Percentiles rank a stretch among this genome's conserved stretches.
Evolutionary conservation across 208 protist genomes (phyloP).

Genomic region (Crithidia expoeki): DNA sequence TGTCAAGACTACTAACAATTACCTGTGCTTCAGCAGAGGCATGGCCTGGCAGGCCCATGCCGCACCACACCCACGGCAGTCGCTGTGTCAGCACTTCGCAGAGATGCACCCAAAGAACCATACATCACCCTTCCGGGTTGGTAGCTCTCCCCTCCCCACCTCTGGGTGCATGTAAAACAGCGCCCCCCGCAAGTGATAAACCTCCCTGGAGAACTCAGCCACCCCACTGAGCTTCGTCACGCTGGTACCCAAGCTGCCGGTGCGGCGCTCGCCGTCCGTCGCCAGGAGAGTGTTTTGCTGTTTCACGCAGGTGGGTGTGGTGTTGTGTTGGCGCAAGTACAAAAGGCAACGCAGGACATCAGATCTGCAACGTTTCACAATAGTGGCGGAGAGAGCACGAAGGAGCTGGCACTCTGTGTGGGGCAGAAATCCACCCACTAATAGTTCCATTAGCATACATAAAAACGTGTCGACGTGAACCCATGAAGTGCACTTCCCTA

Average conservation of each 20-base stretch:
- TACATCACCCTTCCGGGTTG: constrained; percentile 61
- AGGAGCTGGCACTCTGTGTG: constrained; percentile 57
- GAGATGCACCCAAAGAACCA: constrained; percentile 78
- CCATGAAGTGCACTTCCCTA: constrained; percentile 60
- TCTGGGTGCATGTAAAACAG: constrained; percentile 78
- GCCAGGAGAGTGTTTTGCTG: constrained; percentile 87
- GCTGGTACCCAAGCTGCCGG: constrained; percentile 93
- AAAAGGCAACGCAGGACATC: constrained; percentile 70
- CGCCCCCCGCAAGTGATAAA: constrained; percentile 57
- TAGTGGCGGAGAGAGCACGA: constrained; percentile 40
- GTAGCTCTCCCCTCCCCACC: constrained; percentile 47
- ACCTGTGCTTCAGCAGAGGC: too few relatives aligned
- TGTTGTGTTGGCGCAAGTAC: constrained; percentile 76
- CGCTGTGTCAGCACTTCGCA: constrained; percentile 67
- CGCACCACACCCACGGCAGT: constrained; percentile 56
- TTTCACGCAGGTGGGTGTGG: constrained; percentile 91
- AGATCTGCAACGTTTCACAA: constrained; percentile 50
- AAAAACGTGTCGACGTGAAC: constrained; percentile 31
- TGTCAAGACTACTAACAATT: too few relatives aligned
- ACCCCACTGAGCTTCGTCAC: constrained; percentile 42
- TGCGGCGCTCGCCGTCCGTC: constrained; percentile 72
- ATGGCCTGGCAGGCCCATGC: constrained; percentile 20
- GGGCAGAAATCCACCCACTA: constrained; percentile 80
- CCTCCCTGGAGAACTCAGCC: constrained; percentile 26
- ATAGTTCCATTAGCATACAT: constrained; percentile 79